Base-by-base conservation (phyloP, 2,329 filamentous ascomycete genomes). In the Epichloe scottii region DNA sequence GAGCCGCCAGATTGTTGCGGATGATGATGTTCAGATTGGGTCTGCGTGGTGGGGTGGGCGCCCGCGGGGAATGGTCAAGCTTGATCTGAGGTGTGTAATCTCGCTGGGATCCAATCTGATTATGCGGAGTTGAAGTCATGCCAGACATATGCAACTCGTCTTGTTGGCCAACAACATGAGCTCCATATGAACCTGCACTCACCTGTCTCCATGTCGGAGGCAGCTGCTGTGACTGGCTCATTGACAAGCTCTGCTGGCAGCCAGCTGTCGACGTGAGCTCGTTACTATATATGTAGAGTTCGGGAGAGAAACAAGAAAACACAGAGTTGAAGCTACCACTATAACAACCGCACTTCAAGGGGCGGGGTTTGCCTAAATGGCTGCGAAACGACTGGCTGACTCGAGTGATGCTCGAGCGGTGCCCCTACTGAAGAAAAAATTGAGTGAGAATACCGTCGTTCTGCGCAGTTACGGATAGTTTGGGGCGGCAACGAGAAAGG, bases 71-170 rank as follows among this genome's bases (percentile, higher is more conserved):
- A 53, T 73, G 69, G 11, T 77, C 73, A 55, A 77, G 69, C 62
- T 75, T 75, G 65, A 76, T 74, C 59, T 77, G 74, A 53, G 73
- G 73, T 49, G 68, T 64, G 60, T 71, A 76, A 56, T 77, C 72
- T 60, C 72, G 71, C 52, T 74, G 70, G 49, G 74, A 75, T 60
- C 68, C 40, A 37, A 53, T 19, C 38, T 53, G 52, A 33, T 62
- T 63, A 50, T 67, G 66, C 47, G 70, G 69, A 62, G 64, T 69
- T 17, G 50, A 23, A 12, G 50, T 39, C 63, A 73, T 65, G 59
- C 66, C 71, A 54, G 72, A 67, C 67, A 78, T 75, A 68, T 79
- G 76, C 60, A 78, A 70, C 65, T 79, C 76, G 63, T 78, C 75
- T 59, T 72, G 71, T 59, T 65, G 64, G 51, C 57, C 57, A 43